A percentile compares a stretch with the other conserved stretches of the same genome.
Evolutionary conservation across 2,329 filamentous ascomycete genomes (phyloP).

Genomic region (Septoria petroselini): DNA sequence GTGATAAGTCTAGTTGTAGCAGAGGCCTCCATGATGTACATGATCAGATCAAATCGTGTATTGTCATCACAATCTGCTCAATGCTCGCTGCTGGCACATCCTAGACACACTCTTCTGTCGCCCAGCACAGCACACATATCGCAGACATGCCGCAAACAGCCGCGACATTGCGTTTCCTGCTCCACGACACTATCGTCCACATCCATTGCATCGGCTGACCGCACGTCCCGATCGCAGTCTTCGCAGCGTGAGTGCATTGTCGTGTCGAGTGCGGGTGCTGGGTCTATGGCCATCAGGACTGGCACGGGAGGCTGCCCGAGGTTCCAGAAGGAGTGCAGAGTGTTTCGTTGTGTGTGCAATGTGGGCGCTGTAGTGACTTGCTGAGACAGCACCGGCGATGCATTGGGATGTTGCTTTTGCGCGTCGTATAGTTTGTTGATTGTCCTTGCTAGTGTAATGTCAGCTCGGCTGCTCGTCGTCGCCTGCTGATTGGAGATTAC

Average conservation of each 20-base stretch:
- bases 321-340: slow-evolving; percentile 49
- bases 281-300: slow-evolving; percentile 17
- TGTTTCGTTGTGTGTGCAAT: slow-evolving; percentile 42
- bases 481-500: too few relatives aligned
- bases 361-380: slow-evolving; percentile 21
- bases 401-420: slow-evolving; percentile 37
- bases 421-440: slow-evolving; percentile 47
- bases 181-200: slow-evolving; percentile 33
- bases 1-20: too few relatives aligned
- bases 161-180: slow-evolving; percentile 39
- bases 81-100: slow-evolving; percentile 37
- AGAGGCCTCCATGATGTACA: too few relatives aligned
- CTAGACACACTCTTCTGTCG: slow-evolving; percentile 41
- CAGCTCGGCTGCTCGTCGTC: slow-evolving; percentile 19
- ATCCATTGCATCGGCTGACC: slow-evolving; percentile 37
- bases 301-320: slow-evolving; percentile 38
- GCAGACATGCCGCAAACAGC: slow-evolving; percentile 44
- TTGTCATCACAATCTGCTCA: background rate
- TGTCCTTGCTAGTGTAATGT: slow-evolving; percentile 42
- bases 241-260: slow-evolving; percentile 39
- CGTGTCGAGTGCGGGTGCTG: slow-evolving; percentile 5
- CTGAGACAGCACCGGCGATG: slow-evolving; percentile 30
- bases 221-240: slow-evolving; percentile 44
- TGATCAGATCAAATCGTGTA: background rate
- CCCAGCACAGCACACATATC: slow-evolving; percentile 43